Conservation (phyloP, 306 rosid species). For the Abrus pulchellus region DNA sequence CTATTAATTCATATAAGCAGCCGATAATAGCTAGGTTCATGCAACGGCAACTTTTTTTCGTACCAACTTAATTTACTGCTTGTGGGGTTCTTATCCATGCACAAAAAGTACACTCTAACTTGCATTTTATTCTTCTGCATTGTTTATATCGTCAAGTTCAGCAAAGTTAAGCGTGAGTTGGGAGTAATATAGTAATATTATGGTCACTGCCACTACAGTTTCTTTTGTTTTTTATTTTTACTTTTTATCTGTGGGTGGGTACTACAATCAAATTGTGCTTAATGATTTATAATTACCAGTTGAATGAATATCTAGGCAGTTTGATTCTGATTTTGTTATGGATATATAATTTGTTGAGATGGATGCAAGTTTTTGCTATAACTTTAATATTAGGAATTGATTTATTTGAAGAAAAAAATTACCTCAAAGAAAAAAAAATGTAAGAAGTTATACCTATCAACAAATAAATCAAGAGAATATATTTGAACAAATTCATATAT, state of each 20-base stretch:
- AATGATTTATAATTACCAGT: too few species aligned
- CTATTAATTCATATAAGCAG: conserved; percentile 13
- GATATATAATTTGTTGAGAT: too few species aligned
- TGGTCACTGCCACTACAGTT: not conserved
- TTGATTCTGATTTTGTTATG: too few species aligned
- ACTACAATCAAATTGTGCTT: not conserved
- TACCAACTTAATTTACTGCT: conserved; percentile 34
- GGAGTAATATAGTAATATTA: conserved; percentile 5
- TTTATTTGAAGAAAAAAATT: too few species aligned
- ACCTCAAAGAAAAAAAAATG: too few species aligned
- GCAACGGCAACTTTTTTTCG: conserved; percentile 36
- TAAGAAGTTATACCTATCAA: too few species aligned
- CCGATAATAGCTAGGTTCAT: conserved; percentile 47
- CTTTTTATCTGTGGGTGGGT: not conserved
- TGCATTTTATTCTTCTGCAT: conserved; percentile 13
- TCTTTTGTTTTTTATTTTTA: too few species aligned
- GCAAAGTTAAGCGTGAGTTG: not conserved
- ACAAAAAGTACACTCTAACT: not conserved
- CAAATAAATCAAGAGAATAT: too few species aligned
- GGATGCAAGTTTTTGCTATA: too few species aligned
- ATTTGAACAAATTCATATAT: too few species aligned
- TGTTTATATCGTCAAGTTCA: conserved; percentile 5
- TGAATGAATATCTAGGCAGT: too few species aligned
- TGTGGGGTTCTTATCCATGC: conserved; percentile 11
- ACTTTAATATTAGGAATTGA: too few species aligned